These are phyloP conservation scores for Vigna nakashimae DNA, from an alignment of 306 rosid genomes.

Conservation along the genomic window DNA sequence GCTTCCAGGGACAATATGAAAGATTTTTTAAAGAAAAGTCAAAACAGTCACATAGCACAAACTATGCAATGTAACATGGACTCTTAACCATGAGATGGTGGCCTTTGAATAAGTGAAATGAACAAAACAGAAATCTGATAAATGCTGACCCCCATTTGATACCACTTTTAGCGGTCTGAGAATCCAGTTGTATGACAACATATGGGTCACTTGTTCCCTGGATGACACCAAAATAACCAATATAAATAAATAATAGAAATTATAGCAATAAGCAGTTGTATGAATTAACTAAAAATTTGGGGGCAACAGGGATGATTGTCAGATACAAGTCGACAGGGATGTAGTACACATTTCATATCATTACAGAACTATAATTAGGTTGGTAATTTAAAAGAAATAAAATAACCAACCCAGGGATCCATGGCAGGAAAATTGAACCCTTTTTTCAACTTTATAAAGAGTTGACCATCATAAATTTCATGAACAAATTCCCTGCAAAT, in stretches of 20 bases:
- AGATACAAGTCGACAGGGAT: conserved; percentile 24
- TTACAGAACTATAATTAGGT: conserved; percentile 26
- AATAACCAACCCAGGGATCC: conserved; percentile 88
- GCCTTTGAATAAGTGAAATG: conserved; percentile 27
- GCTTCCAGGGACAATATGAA: conserved; percentile 18
- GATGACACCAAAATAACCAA: conserved; percentile 41
- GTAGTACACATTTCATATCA: conserved; percentile 19
- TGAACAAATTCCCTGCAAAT: conserved; percentile 77
- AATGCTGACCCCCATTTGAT: conserved; percentile 89
- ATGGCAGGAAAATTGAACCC: conserved; percentile 85
- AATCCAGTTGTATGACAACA: conserved; percentile 80
- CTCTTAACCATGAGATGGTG: conserved; percentile 28
- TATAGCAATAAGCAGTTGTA: conserved; percentile 17
- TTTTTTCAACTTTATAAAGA: conserved; percentile 78
- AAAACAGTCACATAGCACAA: not conserved
- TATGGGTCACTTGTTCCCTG: conserved; percentile 99
- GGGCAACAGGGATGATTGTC: not conserved
- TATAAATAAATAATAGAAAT: conserved; percentile 20
- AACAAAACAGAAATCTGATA: conserved; percentile 7
- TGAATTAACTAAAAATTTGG: not conserved
- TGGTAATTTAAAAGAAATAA: conserved; percentile 21
- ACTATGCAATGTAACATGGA: conserved; percentile 1
- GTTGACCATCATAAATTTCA: conserved; percentile 86
- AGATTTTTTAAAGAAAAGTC: conserved; percentile 21
- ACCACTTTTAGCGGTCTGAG: conserved; percentile 82